Evolutionary conservation across 2,329 filamentous ascomycete genomes (phyloP), one percentile per base, ranked within the genome.

Genomic region (Aspergillus pseudotamarii): DNA sequence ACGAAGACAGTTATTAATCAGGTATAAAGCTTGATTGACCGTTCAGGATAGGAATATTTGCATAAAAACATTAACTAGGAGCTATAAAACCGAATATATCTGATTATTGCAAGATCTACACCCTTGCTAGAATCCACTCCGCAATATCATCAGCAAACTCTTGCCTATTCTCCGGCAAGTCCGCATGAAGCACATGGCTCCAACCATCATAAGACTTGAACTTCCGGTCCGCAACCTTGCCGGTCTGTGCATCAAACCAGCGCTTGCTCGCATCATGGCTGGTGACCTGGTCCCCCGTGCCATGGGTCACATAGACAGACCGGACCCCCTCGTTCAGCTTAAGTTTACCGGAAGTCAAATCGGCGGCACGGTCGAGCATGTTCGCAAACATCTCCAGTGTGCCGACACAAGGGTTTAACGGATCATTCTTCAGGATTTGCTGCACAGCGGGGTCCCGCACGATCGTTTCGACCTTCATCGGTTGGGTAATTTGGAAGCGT

Each of bases 381-480:
- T 48, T 48, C 12, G 45, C 45, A 8, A 48, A 48, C 45, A 48
- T 48, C 45, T 48, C 45, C 23, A 48, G 45, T 12, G 45, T 48
- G 6, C 45, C 45, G 11, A 48, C 45, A 16, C 45, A 48, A 4
- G 45, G 10, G 23, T 48, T 48, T 3, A 48, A n/a, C 2, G 53
- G 61, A 28, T 63, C 61, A 14, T 57, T 21, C 54, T 48, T 55
- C 3, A 63, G 11, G 3, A 14, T 11, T 46, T 34, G 38, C 36
- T 63, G 61, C 53, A 63, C 61, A 5, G 21, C 53, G 1, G 61
- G 61, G 34, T 63, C 61, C 8, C 61, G 61, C 58, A 61, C 61
- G 14, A 63, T 28, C 4, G 43, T 57, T 32, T 63, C 61, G 21
- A 53, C 54, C 53, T 34, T 45, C 58, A 63, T 36, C 34, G 54